A percentile compares a stretch with the other conserved stretches of the same genome.
These are phyloP conservation scores for Coemansia sp. DNA, from an alignment of 192 early-diverging fungal genomes.

Conservation along the genomic window DNA sequence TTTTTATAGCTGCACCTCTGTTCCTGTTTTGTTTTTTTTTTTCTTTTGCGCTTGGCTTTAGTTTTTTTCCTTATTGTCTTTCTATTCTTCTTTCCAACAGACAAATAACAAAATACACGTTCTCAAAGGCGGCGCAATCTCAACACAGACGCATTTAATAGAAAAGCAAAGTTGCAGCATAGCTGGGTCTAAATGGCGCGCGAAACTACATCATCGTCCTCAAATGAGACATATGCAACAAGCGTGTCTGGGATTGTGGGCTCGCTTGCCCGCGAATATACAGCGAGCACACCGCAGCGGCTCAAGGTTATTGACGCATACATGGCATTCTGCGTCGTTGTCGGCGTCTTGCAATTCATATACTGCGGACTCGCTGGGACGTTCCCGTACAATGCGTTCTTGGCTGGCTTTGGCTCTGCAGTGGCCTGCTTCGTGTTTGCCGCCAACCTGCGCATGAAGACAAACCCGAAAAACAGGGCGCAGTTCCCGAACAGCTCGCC, in stretches of 20 bases:
- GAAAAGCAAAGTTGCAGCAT: not conserved
- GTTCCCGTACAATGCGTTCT: slow-evolving; percentile 98
- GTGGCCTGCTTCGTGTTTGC: slow-evolving; percentile 89
- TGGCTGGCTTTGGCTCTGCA: slow-evolving; percentile 91
- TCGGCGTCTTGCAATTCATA: slow-evolving; percentile 89
- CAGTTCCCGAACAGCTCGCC: slow-evolving; percentile 65
- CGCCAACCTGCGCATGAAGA: slow-evolving; percentile 92
- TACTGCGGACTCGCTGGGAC: slow-evolving; percentile 86
- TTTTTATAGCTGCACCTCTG: not conserved
- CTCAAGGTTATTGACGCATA: slow-evolving; percentile 93
- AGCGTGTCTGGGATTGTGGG: slow-evolving; percentile 8
- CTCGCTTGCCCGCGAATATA: slow-evolving; percentile 52
- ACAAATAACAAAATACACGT: not conserved
- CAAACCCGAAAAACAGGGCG: slow-evolving; percentile 76
- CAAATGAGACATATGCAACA: not conserved
- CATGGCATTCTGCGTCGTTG: slow-evolving; percentile 85
- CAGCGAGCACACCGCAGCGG: slow-evolving; percentile 68
- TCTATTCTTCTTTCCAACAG: not conserved
- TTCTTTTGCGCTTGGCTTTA: not conserved
- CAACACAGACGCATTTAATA: not conserved
- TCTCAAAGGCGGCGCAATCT: not conserved
- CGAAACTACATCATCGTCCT: not conserved
- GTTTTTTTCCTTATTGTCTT: not conserved
- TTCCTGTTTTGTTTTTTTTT: slow-evolving; percentile 2
- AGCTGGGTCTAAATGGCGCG: not conserved